These are phyloP conservation scores for Termitomyces sp. DNA, from an alignment of 768 basidiomycete species.

Conservation along the genomic window DNA sequence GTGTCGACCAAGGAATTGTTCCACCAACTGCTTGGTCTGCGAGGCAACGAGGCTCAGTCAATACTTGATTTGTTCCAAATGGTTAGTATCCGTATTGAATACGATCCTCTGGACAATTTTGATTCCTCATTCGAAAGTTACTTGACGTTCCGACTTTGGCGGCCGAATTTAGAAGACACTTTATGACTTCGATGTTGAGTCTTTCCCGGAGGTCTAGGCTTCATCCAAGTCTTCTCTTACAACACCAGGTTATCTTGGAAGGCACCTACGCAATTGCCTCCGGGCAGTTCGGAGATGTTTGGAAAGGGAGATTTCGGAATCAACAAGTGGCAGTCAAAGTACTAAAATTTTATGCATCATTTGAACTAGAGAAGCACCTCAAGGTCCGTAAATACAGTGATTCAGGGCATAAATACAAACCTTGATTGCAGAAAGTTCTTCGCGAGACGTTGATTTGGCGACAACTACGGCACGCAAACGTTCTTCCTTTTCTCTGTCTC, in stretches of 20 bases:
- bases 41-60: conserved; percentile 3
- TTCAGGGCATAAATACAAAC: neutral
- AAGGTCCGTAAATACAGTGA: conserved; percentile 14
- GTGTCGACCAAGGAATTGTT: neutral
- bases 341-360: conserved; percentile 14
- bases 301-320: conserved; percentile 18
- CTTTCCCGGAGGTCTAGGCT: conserved; percentile 22
- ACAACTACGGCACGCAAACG: conserved; percentile 10
- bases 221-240: conserved; percentile 20
- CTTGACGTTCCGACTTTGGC: conserved; percentile 7
- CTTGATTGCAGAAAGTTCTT: conserved; percentile 7
- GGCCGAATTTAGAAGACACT: conserved; percentile 5
- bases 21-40: neutral
- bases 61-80: conserved; percentile 10
- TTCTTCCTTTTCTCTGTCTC: conserved; percentile 12
- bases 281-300: conserved; percentile 26
- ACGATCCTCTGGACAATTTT: neutral
- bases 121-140: neutral
- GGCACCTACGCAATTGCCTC: conserved; percentile 13
- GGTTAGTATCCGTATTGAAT: neutral
- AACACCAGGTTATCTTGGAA: conserved; percentile 4
- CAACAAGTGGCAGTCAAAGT: conserved; percentile 26
- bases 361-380: conserved; percentile 11
- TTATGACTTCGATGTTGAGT: conserved; percentile 12
- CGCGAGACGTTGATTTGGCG: conserved; percentile 12